phyloP scores from a whole-genome alignment of 495 filamentous ascomycete genomes.

The Penicillium samsonianum region DNA sequence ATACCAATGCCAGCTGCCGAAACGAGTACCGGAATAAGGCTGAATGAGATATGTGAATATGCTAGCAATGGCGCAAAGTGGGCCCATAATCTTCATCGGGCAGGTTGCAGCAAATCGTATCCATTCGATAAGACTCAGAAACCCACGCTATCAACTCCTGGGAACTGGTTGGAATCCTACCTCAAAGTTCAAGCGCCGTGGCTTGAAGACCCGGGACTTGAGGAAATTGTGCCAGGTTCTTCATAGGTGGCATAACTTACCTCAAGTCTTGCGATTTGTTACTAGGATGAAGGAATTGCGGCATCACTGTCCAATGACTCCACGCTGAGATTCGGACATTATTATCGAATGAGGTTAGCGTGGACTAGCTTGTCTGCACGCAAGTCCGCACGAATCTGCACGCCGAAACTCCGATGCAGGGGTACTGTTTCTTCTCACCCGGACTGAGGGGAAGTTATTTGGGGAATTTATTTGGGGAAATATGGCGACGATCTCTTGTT shows the following conservation, averaged over 20 bases:
- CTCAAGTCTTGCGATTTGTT: neutral
- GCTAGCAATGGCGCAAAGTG: neutral
- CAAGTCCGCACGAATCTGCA: neutral
- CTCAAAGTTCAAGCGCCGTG: neutral
- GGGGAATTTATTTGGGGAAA: neutral
- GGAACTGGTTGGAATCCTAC: neutral
- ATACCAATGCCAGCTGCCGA: neutral
- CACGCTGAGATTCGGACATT: neutral
- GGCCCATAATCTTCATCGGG: neutral
- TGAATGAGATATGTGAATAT: neutral
- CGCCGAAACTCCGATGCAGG: neutral
- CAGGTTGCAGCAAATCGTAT: neutral
- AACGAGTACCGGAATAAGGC: neutral
- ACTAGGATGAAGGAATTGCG: neutral
- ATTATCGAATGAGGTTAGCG: neutral
- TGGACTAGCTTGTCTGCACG: neutral
- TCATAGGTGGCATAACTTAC: neutral
- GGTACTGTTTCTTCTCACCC: neutral
- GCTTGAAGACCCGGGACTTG: neutral
- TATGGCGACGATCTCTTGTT: neutral
- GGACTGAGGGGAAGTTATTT: neutral
- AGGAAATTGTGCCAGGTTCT: neutral
- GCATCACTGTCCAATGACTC: neutral
- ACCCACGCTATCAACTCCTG: neutral
- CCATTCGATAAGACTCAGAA: neutral